Evolutionary conservation across 2,329 filamentous ascomycete species (phyloP).

Genomic region (Microcera coccophila): DNA sequence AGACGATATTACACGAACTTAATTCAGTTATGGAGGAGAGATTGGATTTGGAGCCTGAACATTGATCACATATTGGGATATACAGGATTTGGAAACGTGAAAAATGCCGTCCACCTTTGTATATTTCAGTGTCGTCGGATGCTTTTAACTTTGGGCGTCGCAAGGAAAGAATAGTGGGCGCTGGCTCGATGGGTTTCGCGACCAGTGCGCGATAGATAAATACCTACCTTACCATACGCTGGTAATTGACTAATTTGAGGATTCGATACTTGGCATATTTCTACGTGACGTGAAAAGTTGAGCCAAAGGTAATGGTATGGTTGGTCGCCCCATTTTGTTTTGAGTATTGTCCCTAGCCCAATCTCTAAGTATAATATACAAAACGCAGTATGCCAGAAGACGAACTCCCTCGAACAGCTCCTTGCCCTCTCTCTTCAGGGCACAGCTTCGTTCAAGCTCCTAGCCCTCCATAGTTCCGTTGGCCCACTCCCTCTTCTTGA

Average conservation of each 20-base stretch:
- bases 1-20: slow-evolving; percentile 8
- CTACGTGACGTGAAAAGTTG: too few relatives aligned
- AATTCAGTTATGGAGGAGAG: slow-evolving; percentile 22
- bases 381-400: slow-evolving; percentile 1
- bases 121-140: slow-evolving; percentile 28
- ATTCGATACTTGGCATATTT: slow-evolving; percentile 8
- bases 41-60: slow-evolving; percentile 26
- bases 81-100: slow-evolving; percentile 20
- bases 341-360: neutral
- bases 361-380: slow-evolving; percentile 3
- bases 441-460: too few relatives aligned
- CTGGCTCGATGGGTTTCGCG: slow-evolving; percentile 22
- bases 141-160: slow-evolving; percentile 28
- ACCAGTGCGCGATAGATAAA: slow-evolving; percentile 31
- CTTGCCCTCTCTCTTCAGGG: too few relatives aligned
- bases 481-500: slow-evolving; percentile 81
- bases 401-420: too few relatives aligned
- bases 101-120: slow-evolving; percentile 18
- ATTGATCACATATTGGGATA: slow-evolving; percentile 27
- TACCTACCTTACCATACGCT: slow-evolving; percentile 24
- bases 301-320: too few relatives aligned
- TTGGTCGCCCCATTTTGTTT: neutral
- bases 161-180: slow-evolving; percentile 25
- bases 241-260: slow-evolving; percentile 30
- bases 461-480: slow-evolving; percentile 58